A percentile compares a stretch with the other conserved stretches of the same genome.
phyloP scores from a whole-genome alignment of 2,329 filamentous ascomycete genomes.

The Fusarium tjaetaba region DNA sequence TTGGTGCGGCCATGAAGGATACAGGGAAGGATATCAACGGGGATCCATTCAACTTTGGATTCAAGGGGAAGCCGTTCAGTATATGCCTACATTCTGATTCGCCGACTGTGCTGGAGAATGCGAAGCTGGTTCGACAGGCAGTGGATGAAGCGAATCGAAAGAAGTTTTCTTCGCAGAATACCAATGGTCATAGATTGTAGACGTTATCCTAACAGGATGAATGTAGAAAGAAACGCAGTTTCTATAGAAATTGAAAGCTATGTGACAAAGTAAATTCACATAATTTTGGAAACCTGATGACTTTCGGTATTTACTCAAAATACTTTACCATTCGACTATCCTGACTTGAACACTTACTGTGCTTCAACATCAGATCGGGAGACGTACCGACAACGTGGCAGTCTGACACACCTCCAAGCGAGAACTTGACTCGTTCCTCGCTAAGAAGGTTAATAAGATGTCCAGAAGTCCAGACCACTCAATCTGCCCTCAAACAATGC shows the following conservation, averaged over 20 bases:
- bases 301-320: too few relatives aligned
- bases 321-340: too few relatives aligned
- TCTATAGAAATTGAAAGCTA: not conserved
- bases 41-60: not conserved
- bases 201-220: not conserved
- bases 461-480: not conserved
- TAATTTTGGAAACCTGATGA: not conserved
- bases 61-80: not conserved
- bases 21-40: not conserved
- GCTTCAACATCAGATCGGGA: not conserved
- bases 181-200: not conserved
- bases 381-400: not conserved
- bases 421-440: not conserved
- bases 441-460: not conserved
- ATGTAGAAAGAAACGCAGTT: not conserved
- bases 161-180: not conserved
- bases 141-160: not conserved
- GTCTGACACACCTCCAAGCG: not conserved
- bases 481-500: not conserved
- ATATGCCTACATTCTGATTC: not conserved
- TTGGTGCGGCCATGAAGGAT: not conserved
- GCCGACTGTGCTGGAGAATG: not conserved
- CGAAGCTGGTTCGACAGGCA: not conserved
- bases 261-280: fast-evolving
- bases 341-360: not conserved